Percentiles rank a stretch among this genome's conserved stretches.
phyloP scores from a whole-genome alignment of 2,329 filamentous ascomycete species.

The Pyrenophora graminea region DNA sequence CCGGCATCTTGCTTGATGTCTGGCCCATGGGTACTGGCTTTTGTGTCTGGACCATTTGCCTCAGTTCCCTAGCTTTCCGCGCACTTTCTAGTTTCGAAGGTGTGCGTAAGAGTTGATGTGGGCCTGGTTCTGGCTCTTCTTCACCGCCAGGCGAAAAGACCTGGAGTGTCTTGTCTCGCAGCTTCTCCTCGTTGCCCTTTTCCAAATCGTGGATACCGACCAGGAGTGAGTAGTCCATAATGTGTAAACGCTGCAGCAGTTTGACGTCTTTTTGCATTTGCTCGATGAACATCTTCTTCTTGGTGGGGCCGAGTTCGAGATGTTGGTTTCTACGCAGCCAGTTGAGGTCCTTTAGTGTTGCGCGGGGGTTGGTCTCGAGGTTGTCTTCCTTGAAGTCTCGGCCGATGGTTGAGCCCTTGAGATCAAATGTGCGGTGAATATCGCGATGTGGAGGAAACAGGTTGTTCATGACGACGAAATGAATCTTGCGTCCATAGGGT shows the following conservation, averaged over 20 bases:
- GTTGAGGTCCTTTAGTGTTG: constrained; percentile 94
- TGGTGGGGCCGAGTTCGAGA: constrained; percentile 84
- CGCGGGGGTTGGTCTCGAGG: constrained; percentile 83
- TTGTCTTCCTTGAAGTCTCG: constrained; percentile 90
- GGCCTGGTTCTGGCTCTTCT: constrained; percentile 54
- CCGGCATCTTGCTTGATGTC: constrained; percentile 82
- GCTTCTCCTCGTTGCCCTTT: constrained; percentile 91
- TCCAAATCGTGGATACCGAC: constrained; percentile 91
- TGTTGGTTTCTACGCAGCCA: constrained; percentile 87
- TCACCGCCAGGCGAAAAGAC: constrained; percentile 89
- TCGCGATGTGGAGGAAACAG: constrained; percentile 96
- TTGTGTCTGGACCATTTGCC: constrained; percentile 90
- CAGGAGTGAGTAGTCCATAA: constrained; percentile 98
- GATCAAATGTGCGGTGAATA: constrained; percentile 94
- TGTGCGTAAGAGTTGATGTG: constrained; percentile 78
- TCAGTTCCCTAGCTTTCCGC: constrained; percentile 85
- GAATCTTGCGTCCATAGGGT: constrained; percentile 96
- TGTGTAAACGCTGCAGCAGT: constrained; percentile 83
- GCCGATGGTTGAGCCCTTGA: constrained; percentile 95
- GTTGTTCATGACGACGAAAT: constrained; percentile 99
- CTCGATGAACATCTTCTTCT: constrained; percentile 84
- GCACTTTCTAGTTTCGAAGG: constrained; percentile 92
- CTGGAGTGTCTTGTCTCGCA: constrained; percentile 85
- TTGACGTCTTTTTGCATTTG: constrained; percentile 88
- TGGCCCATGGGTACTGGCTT: constrained; percentile 91